These are phyloP conservation scores for Plantago rigida DNA, from an alignment of 305 asterid genomes.

Conservation along the genomic window DNA sequence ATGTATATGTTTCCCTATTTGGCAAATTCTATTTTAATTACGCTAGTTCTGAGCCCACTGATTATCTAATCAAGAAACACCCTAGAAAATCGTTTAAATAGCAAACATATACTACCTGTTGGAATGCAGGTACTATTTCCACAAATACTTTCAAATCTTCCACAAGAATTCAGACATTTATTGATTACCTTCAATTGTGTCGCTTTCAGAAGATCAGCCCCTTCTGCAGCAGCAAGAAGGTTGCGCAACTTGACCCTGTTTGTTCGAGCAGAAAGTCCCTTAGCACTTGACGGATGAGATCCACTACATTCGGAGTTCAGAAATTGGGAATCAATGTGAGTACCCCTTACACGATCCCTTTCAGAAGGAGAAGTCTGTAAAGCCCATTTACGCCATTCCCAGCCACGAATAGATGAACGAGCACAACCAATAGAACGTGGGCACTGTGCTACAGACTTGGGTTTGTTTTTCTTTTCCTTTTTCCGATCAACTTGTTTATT, in stretches of 20 bases:
- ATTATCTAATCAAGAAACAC: too few relatives aligned
- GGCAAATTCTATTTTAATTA: too few relatives aligned
- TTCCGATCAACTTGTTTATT: constrained; percentile 28
- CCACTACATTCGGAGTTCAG: constrained; percentile 38
- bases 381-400: constrained; percentile 99
- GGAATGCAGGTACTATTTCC: too few relatives aligned
- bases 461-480: constrained; percentile 37
- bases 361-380: constrained; percentile 65
- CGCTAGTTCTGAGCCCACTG: too few relatives aligned
- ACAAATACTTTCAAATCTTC: too few relatives aligned
- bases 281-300: constrained; percentile 46
- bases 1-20: too few relatives aligned
- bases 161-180: constrained; percentile 16
- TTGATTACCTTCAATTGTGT: constrained; percentile 80
- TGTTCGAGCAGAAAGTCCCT: constrained; percentile 93
- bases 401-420: constrained; percentile 72
- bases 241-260: constrained; percentile 84
- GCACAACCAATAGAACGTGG: constrained; percentile 86
- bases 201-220: constrained; percentile 92
- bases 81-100: too few relatives aligned
- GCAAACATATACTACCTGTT: too few relatives aligned
- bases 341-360: constrained; percentile 66
- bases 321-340: constrained; percentile 34
- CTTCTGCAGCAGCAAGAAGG: constrained; percentile 98
- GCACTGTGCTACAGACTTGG: constrained; percentile 37